Evolutionary conservation across 2,329 filamentous ascomycete genomes (phyloP), one percentile per base, ranked within the genome.

Genomic region (Sclerotinia borealis): DNA sequence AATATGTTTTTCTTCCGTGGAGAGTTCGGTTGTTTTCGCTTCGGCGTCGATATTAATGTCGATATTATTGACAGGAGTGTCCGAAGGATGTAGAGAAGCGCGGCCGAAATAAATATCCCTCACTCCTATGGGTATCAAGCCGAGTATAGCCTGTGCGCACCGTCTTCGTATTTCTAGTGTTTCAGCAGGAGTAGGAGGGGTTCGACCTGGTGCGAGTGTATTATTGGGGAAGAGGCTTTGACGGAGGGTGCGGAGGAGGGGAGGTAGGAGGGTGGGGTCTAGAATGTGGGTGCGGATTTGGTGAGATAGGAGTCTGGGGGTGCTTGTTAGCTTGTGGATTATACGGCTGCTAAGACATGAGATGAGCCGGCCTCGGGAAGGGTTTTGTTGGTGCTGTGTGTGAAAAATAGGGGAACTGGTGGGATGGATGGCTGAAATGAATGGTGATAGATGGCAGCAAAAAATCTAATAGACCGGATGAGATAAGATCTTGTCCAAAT

Each of bases 181-280:
- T 71, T 85, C 83, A 70, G 84, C 79, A 61, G 86, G 80, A 67
- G 82, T 82, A 64, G 87, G 85, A 59, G 88, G 82, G 59, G 81
- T 77, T 68, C 87, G 78, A 70, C 86, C 80, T 68, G 85, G 83
- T 64, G 87, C 88, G 66, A 89, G 87, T 70, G 85, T 81, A 76
- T 96, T 96, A 77, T 91, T 89, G 69, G 95, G 93, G 75, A 97
- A 98, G 63, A 98, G 80, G 65, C 90, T 85, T 71, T 84, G 85
- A 74, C 95, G 90, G 72, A 90, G 81, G 69, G 86, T 83, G 74
- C 86, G 85, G 71, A 93, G 83, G 69, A 91, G 76, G 73, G 81
- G 80, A 74, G 90, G 86, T 63, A 92, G 79, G 69, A 84, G 80
- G 66, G 81, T 81, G 69, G 87, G 80, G 77, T 87, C 83, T 66